Evolutionary conservation across 345 rosid species (phyloP).

Genomic region (Mangifera indica): DNA sequence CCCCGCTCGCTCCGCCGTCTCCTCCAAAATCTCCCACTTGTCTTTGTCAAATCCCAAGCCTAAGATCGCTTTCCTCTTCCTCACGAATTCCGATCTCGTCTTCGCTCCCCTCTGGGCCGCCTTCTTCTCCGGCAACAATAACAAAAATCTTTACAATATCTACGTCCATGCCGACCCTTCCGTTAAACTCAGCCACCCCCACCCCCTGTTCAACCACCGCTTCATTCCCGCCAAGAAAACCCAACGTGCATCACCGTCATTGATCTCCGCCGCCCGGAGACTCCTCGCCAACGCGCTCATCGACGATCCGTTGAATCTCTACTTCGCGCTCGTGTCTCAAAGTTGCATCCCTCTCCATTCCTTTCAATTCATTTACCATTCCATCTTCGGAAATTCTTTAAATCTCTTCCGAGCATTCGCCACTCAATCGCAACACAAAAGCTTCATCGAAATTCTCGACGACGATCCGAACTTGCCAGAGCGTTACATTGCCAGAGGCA

Average conservation of each 20-base stretch:
- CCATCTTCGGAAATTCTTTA: constrained; percentile 48
- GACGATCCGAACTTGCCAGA: constrained; percentile 55
- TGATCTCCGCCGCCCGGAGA: constrained; percentile 74
- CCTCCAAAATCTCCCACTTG: constrained; percentile 36
- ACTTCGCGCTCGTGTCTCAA: constrained; percentile 80
- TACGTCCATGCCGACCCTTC: constrained; percentile 82
- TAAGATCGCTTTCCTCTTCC: constrained; percentile 89
- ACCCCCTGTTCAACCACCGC: constrained; percentile 36
- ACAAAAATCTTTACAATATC: constrained; percentile 52
- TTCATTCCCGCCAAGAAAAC: constrained; percentile 63
- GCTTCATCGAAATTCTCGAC: constrained; percentile 76
- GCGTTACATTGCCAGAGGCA: constrained; percentile 69
- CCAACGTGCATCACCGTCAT: constrained; percentile 61
- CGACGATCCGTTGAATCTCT: constrained; percentile 75
- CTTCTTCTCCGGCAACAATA: constrained; percentile 54
- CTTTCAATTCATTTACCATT: constrained; percentile 51
- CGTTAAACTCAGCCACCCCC: constrained; percentile 23
- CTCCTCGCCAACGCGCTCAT: constrained; percentile 70
- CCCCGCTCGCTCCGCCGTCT: constrained; percentile 20
- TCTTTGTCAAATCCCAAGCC: constrained; percentile 44
- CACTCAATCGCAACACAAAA: constrained; percentile 34
- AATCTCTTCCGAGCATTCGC: constrained; percentile 29
- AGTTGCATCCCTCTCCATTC: constrained; percentile 87
- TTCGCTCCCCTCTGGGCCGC: constrained; percentile 77
- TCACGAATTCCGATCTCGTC: constrained; percentile 77